Evolutionary conservation across 2,329 filamentous ascomycete genomes (phyloP), one percentile per base, ranked within the genome.

Genomic region (Aspergillus aculeatinus): DNA sequence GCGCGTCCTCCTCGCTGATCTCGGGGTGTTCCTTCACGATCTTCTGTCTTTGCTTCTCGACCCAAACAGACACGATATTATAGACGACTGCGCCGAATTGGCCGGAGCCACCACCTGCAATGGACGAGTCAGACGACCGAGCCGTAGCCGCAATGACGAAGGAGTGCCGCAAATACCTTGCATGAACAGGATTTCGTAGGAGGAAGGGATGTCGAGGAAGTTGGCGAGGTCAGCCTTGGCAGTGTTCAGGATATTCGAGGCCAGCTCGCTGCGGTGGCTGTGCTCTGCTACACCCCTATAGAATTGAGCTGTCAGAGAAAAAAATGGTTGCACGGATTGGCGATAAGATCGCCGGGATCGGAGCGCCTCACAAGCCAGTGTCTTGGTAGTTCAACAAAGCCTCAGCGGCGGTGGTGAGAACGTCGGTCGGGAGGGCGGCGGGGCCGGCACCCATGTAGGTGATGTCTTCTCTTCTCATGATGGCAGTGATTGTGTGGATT

Each of bases 391-490:
- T 90, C 65, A 96, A 77, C 4, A 98, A 87, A 1, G 90, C 90
- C 72, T 86, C 76, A 1, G 92, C 87, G 54, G 91, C 92, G 49
- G 82, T 83, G 75, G 95, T 87, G 53, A 97, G 85, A 23, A 97
- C 90, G 4, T 85, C 79, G 12, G 91, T 96, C 25, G 93, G 93
- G 19, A 98, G 83, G 33, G 87, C 82, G n/a, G 94, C 92, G 52
- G 94, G 94, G 64, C 94, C 94, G 56, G 94, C 93, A 63, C 93
- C 92, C 69, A 96, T 96, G 79, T 96, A 95, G 66, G 88, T 85
- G 74, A 95, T 85, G 65, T 94, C 88, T 68, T 86, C 82, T 77
- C 91, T 83, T 65, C 85, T 80, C 90, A 94, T 74, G 29, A 16
- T 62, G 52, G 14, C 2, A n/a, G 53, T 4, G 16, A 31, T 29